Conservation (phyloP, 1,284 basidiomycete genomes). For the Boletus calvinii region DNA sequence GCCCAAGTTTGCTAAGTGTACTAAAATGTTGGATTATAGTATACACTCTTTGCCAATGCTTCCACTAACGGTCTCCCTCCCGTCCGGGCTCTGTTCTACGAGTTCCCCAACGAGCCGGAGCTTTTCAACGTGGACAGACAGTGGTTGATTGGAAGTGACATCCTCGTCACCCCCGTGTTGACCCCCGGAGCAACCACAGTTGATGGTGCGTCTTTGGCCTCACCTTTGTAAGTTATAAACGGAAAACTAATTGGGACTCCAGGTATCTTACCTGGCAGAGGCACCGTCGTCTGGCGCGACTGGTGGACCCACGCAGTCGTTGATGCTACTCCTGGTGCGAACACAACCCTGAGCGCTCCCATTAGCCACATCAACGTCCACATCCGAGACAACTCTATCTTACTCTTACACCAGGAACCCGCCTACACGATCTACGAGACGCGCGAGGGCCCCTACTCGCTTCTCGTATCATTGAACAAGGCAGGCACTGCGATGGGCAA, state of each 20-base stretch:
- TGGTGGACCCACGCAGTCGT: constrained; percentile 69
- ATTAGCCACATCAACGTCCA: constrained; percentile 73
- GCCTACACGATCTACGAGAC: constrained; percentile 54
- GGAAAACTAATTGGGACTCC: not conserved
- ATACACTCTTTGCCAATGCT: constrained; percentile 72
- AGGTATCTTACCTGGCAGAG: constrained; percentile 64
- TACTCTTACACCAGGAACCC: constrained; percentile 48
- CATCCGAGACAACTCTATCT: constrained; percentile 46
- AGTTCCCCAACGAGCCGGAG: constrained; percentile 70
- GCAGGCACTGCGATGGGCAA: constrained; percentile 45
- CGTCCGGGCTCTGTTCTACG: constrained; percentile 71
- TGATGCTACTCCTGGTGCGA: constrained; percentile 33
- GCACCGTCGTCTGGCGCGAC: constrained; percentile 67
- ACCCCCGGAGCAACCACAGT: constrained; percentile 56
- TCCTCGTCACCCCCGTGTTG: constrained; percentile 75
- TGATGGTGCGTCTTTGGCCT: constrained; percentile 27
- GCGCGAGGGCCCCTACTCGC: constrained; percentile 41
- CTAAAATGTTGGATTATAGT: constrained; percentile 44
- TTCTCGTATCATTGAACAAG: constrained; percentile 47
- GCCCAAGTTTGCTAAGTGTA: too few species aligned
- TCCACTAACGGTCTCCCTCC: constrained; percentile 64
- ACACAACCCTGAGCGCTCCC: constrained; percentile 47
- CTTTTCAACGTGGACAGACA: constrained; percentile 65
- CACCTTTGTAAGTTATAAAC: not conserved
- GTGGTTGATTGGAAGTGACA: constrained; percentile 66